Evolutionary conservation across 495 filamentous ascomycete genomes (phyloP), one percentile per base, ranked within the genome.

Genomic region (Lasiosphaeria ovina): DNA sequence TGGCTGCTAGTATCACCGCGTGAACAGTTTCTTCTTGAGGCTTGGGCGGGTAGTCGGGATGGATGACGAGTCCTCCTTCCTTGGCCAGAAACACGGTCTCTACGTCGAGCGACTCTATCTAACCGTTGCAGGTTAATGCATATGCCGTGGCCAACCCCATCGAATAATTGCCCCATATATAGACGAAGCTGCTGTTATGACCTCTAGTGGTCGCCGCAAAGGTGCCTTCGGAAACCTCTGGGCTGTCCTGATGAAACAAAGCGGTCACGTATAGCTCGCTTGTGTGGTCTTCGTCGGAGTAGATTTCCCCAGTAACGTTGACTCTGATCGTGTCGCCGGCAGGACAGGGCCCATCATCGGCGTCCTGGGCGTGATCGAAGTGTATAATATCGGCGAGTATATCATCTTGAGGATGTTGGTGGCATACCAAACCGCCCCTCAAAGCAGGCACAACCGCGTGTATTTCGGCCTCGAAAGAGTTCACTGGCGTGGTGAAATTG

Each of bases 241-340:
- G 11, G 36, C 36, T 11, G 11, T 11, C 36, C 6, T 40, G 36
- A 40, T 6, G 11, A 40, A 40, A 40, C 36, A 40, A 11, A 6
- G 36, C 36, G 11, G 36, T 40, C 11, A 11, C 36, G 6, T 11
- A 40, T 40, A 40, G 36, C 34, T 54, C 52, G 24, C 32, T 31
- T 5, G 35, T 9, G 10, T 14, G 16, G 10, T 4, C 9, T 10
- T 36, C 7, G 8, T 14, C 6, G 6, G 36, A 3, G 34, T 34
- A 54, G 35, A 35, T 35, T 35, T 54, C 52, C 9, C 17, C 17
- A 0, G 52, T 7, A 14, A 54, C 16, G 35, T 54, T 54, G 31
- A 54, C 52, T 54, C 52, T 54, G 32, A 54, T 54, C 12, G 8
- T 54, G 35, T 54, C 52, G 0, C 33, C 33, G 16, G 33, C n/a